These are phyloP conservation scores for Termitomyces sp. DNA, from an alignment of 768 basidiomycete genomes.

Conservation along the genomic window DNA sequence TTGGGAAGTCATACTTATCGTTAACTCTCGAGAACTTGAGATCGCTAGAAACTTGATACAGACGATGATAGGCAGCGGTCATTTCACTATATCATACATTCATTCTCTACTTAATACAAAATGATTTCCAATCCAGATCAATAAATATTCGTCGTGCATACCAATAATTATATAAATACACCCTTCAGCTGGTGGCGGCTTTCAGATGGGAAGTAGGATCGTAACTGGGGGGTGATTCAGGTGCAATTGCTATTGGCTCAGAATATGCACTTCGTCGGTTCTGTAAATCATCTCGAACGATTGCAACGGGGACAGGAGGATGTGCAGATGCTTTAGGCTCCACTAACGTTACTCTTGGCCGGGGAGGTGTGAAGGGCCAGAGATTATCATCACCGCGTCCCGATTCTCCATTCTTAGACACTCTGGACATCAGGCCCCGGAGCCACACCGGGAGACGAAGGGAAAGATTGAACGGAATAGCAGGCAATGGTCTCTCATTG, in stretches of 20 bases:
- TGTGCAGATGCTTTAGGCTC: background rate
- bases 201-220: background rate
- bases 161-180: background rate
- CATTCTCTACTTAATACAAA: background rate
- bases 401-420: too few species aligned
- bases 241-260: background rate
- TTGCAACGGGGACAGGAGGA: background rate
- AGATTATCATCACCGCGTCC: background rate
- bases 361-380: background rate
- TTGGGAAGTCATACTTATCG: too few species aligned
- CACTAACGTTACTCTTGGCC: background rate
- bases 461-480: background rate
- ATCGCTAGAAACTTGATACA: too few species aligned
- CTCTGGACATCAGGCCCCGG: too few species aligned
- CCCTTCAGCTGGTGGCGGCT: background rate
- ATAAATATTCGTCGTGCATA: background rate
- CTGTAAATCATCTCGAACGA: background rate
- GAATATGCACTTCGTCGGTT: background rate
- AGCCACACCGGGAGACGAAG: background rate
- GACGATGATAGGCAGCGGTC: too few species aligned
- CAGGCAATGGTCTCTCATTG: background rate
- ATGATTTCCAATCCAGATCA: background rate
- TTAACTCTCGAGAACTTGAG: too few species aligned
- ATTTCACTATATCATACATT: background rate
- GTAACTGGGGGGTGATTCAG: background rate